Evolutionary conservation across 2,329 filamentous ascomycete genomes (phyloP), one percentile per base, ranked within the genome.

Genomic region (Acephala macrosclerotiorum): DNA sequence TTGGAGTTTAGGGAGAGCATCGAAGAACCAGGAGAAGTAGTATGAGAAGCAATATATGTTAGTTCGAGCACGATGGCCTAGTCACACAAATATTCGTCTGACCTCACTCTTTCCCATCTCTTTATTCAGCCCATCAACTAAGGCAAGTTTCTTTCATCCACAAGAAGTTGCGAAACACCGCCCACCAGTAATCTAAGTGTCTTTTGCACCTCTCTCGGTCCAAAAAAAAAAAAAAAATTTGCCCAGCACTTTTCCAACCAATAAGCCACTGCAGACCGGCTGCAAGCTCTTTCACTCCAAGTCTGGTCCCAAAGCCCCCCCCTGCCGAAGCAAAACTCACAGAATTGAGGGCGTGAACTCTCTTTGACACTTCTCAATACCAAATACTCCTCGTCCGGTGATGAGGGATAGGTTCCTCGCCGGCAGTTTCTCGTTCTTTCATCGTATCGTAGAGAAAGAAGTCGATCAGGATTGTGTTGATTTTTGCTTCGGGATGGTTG

Each of bases 361-460:
- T 38, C 36, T 14, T 38, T 38, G 36, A n/a, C n/a, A n/a, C 36
- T 38, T 38, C 36, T 74, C 65, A 97, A 78, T 97, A 97, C 94
- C 94, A 97, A 68, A 97, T 97, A 75, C 93, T 96, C 76, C 94
- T 87, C 51, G 94, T 97, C 69, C 94, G 85, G 79, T 97, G 94
- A 79, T 97, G 94, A 5, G 93, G 92, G 67, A 93, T 86, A 47
- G 81, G 83, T 75, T 89, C 86, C 63, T 83, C 78, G 60, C 88
- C 82, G 70, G 82, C 77, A 0, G 80, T 82, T 78, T 98, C 95
- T 76, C 91, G 78, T 75, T 93, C 91, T 78, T 98, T 99, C 80
- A 96, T 94, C 20, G 91, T 89, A 80, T 99, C 96, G 76, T 99
- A 99, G 63, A 99, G 82, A 78, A 97, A 97, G 80, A 98, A 99